Evolutionary conservation across 225 moss, liverwort and hornwort species (phyloP).

Genomic region (Antitrichia curtipendula): DNA sequence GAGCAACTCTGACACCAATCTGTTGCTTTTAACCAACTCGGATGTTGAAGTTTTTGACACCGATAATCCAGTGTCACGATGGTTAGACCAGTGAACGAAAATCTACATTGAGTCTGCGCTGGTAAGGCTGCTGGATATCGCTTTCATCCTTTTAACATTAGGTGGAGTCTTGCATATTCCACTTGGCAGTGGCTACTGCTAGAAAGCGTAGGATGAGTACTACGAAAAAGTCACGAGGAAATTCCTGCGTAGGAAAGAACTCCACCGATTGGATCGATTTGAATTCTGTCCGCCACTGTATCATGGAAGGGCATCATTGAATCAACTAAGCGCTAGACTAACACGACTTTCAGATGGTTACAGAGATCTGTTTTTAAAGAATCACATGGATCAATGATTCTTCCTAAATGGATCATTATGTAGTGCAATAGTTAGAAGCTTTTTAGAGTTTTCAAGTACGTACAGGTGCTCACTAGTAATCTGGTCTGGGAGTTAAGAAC

Average conservation of each 20-base stretch:
- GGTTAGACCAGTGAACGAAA: neutral
- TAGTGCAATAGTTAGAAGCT: constrained; percentile 27
- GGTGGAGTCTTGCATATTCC: neutral
- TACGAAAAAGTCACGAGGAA: neutral
- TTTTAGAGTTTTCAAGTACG: neutral
- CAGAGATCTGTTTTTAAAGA: neutral
- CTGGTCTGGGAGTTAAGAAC: neutral
- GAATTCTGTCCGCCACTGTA: no score
- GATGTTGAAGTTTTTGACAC: neutral
- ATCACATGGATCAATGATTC: constrained; percentile 40
- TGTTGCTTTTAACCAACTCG: neutral
- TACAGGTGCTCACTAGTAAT: neutral
- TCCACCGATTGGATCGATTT: neutral
- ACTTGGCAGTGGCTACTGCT: neutral
- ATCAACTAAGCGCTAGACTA: neutral
- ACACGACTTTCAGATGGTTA: neutral
- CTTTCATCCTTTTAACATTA: neutral
- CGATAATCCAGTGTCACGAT: neutral
- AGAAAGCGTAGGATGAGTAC: neutral
- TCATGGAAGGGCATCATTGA: neutral
- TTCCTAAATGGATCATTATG: constrained; percentile 26
- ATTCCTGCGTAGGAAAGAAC: neutral
- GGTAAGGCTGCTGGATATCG: neutral
- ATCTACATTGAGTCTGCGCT: neutral
- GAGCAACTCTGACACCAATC: neutral